These are phyloP conservation scores for Cryptosporidium viatorum DNA, from an alignment of 169 alveolate species.

Conservation along the genomic window DNA sequence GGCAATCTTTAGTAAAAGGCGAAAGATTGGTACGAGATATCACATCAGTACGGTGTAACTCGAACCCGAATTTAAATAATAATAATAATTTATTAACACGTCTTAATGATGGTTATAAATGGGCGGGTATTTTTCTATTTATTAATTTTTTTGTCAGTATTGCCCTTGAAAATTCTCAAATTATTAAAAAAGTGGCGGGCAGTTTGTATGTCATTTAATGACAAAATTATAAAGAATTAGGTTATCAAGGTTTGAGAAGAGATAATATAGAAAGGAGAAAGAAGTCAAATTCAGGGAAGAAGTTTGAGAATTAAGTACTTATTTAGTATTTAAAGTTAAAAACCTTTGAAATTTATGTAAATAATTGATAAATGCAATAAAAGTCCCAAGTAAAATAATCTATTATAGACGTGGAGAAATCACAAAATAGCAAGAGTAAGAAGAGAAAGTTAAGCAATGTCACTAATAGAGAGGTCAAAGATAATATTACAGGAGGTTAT, in stretches of 20 bases:
- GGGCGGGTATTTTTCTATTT: background rate
- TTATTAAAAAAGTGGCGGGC: background rate
- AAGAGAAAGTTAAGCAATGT: background rate
- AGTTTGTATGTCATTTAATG: background rate
- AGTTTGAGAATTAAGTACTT: background rate
- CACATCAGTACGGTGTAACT: slow-evolving; percentile 66
- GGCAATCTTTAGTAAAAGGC: slow-evolving; percentile 99
- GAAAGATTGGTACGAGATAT: slow-evolving; percentile 91
- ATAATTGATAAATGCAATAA: background rate
- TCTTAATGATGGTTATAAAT: slow-evolving; percentile 33
- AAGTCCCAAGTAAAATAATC: background rate
- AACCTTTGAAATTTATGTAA: too few species aligned
- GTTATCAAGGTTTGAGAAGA: background rate
- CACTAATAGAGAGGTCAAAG: background rate
- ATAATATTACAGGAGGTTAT: slow-evolving; percentile 1
- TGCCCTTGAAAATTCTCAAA: too few species aligned
- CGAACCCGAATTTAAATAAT: background rate
- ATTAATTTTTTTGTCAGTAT: background rate
- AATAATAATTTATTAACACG: slow-evolving; percentile 5
- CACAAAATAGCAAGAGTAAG: background rate
- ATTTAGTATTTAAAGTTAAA: background rate
- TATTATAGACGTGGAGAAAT: background rate
- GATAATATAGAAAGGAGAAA: background rate
- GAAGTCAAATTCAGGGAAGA: background rate
- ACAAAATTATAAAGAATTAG: background rate